These are phyloP conservation scores for Thraustochytrium sp. DNA, from an alignment of 352 stramenopile genomes.

Conservation along the genomic window DNA sequence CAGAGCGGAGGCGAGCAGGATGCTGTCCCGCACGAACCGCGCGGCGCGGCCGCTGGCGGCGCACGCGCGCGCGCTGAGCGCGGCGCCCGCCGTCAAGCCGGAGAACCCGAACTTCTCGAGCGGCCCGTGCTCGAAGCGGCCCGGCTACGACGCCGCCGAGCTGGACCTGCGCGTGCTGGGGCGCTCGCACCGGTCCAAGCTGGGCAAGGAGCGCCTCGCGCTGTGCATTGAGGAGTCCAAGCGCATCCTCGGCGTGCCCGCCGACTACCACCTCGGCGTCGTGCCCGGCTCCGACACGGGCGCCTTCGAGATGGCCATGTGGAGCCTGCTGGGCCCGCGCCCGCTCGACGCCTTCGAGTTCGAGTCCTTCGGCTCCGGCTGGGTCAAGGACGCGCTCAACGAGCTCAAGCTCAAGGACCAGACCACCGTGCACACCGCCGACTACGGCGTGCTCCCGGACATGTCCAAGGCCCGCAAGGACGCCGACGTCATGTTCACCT, in stretches of 20 bases:
- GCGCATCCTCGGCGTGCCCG: conserved; percentile 83
- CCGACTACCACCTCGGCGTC: conserved; percentile 90
- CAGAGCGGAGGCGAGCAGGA: neutral
- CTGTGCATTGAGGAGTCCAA: conserved; percentile 91
- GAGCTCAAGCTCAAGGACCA: conserved; percentile 85
- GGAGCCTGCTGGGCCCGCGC: conserved; percentile 89
- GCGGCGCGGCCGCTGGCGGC: neutral
- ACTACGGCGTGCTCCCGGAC: conserved; percentile 92
- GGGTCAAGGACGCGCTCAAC: conserved; percentile 87
- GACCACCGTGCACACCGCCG: conserved; percentile 57
- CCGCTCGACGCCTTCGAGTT: conserved; percentile 71
- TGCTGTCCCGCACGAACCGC: neutral
- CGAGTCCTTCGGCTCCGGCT: conserved; percentile 77
- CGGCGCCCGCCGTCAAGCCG: conserved; percentile 61
- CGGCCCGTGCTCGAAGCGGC: conserved; percentile 96
- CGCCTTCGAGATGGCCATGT: conserved; percentile 99
- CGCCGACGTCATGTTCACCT: conserved; percentile 97
- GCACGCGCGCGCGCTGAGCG: neutral
- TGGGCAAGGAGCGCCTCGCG: conserved; percentile 91
- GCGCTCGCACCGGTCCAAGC: conserved; percentile 90
- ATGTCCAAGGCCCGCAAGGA: conserved; percentile 84
- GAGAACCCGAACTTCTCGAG: conserved; percentile 90
- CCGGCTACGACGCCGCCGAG: conserved; percentile 81
- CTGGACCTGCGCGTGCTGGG: conserved; percentile 81
- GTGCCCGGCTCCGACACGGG: conserved; percentile 96